Evolutionary conservation across 176 grass and related monocot genomes (phyloP), one percentile per base, ranked within the genome.

Genomic region (Phoenix roebelenii): DNA sequence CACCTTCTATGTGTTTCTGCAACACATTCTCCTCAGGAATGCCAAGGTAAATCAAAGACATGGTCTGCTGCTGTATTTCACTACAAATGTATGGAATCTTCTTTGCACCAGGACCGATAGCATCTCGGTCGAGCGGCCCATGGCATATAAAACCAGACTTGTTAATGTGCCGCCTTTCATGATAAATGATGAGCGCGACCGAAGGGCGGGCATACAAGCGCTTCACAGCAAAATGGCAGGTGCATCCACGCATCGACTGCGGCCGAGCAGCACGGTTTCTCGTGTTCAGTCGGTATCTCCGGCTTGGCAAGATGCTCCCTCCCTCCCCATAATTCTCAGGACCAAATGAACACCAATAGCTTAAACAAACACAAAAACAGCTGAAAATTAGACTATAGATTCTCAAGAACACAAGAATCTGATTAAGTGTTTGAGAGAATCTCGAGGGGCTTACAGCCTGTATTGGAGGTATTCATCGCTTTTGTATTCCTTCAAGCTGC

Each of bases 341-440:
- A 20, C 90, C 90, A 73, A 95, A 95, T 7, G 90, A 95, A 57
- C 90, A 95, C 90, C 90, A 95, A 54, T 89, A 95, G 66, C 90
- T 95, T 30, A 6, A 30, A 30, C 28, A 30, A 30, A 30, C 28
- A 30, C 28, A 30, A 30, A 28, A 30, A 7, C 28, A 30, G 6
- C 28, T 6, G 28, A 30, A 30, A 30, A 30, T 30, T 30, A 30
- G 28, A 30, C 28, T 6, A 30, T 6, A 6, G 28, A 30, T 30
- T 4, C 28, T 59, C 16, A 67, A 67, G 14, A 23, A 69, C 28
- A 25, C n/a, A 19, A 60, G 50, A 30, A 30, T 30, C 28, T 30
- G 6, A 30, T 30, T 6, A 52, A 59, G 15, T 19, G 28, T 54
- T 23, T 30, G 28, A 30, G 28, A 30, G 28, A 18, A 54, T 14